A percentile compares a stretch with the other conserved stretches of the same genome.
phyloP scores from a whole-genome alignment of 768 basidiomycete genomes.

The Pleurotus tuoliensis region DNA sequence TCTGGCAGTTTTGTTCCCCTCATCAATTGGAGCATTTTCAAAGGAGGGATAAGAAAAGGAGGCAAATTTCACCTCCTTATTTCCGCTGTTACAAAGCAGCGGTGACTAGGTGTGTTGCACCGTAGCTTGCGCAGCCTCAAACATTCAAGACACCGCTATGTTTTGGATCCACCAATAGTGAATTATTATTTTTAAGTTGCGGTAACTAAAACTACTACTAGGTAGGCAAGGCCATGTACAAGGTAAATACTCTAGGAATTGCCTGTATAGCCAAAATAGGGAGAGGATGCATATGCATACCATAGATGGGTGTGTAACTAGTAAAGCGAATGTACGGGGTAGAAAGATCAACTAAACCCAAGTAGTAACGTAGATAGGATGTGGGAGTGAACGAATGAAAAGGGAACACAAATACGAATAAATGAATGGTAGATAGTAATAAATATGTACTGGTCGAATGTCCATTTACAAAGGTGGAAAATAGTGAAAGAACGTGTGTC shows the following conservation, averaged over 20 bases:
- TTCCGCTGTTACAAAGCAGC: no score
- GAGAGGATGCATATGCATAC: conserved; percentile 2
- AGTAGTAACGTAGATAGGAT: not conserved
- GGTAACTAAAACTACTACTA: conserved; percentile 2
- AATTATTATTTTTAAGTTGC: not conserved
- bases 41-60: no score
- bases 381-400: conserved; percentile 1
- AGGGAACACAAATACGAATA: not conserved
- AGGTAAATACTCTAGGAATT: conserved; percentile 4
- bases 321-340: conserved; percentile 1
- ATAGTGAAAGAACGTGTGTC: not conserved
- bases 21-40: no score
- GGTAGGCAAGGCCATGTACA: not conserved
- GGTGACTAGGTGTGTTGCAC: no score
- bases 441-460: conserved; percentile 5
- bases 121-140: no score
- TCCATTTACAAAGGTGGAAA: conserved; percentile 1
- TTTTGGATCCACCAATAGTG: not conserved
- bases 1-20: no score
- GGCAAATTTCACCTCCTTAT: no score
- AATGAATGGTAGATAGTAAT: not conserved
- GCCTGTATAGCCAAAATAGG: conserved; percentile 1
- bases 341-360: conserved; percentile 7
- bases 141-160: no score
- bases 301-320: not conserved